phyloP scores from a whole-genome alignment of 129 eudicot species.

The Dittrichia graveolens region DNA sequence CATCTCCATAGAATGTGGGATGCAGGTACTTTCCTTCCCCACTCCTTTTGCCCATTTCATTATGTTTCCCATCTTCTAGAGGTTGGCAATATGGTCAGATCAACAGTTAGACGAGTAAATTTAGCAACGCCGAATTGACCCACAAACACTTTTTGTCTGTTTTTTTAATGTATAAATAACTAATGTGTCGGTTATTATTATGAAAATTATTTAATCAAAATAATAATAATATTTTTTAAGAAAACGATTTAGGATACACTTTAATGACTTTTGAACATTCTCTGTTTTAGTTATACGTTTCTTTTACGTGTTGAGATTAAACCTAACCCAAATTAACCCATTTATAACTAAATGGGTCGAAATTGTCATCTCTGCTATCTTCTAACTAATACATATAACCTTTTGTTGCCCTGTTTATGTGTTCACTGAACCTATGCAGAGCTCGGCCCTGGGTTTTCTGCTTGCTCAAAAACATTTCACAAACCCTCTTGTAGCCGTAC shows the following conservation, averaged over 20 bases:
- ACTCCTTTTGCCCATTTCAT: not conserved
- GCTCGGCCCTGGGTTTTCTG: constrained; percentile 96
- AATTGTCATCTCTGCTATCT: not conserved
- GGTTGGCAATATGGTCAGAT: not conserved
- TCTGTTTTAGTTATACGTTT: too few species aligned
- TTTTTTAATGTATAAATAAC: not conserved
- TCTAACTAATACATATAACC: not conserved
- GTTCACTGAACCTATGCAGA: constrained; percentile 51
- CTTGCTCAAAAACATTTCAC: constrained; percentile 98
- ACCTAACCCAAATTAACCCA: not conserved
- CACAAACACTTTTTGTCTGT: not conserved
- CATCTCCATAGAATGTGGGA: constrained; percentile 98
- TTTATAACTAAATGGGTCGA: constrained; percentile 6
- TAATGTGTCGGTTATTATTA: not conserved
- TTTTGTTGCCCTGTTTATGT: constrained; percentile 1
- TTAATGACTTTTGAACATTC: not conserved
- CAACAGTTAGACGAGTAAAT: not conserved
- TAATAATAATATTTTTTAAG: not conserved
- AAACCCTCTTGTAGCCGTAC: constrained; percentile 97
- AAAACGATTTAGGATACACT: not conserved
- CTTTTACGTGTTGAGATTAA: not conserved
- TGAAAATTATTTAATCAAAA: not conserved
- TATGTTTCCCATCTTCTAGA: not conserved
- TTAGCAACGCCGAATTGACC: not conserved
- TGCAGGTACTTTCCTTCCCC: constrained; percentile 75